Percentiles rank a stretch among this genome's conserved stretches.
These are phyloP conservation scores for Blastobotrys persicus DNA, from an alignment of 1,139 yeast genomes.

Conservation along the genomic window DNA sequence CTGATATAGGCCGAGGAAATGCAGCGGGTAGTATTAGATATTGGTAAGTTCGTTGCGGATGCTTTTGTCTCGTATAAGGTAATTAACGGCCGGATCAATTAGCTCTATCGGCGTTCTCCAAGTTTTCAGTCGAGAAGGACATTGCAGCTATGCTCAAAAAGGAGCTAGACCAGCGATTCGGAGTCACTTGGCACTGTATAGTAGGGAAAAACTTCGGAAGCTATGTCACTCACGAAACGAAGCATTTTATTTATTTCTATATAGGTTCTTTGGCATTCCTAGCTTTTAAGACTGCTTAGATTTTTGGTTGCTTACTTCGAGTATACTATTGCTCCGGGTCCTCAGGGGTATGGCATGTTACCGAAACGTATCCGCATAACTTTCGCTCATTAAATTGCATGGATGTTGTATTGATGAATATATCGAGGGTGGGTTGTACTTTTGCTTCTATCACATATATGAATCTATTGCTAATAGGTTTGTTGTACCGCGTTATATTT, in stretches of 20 bases:
- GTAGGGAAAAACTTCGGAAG: constrained; percentile 94
- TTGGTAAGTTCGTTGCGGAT: constrained; percentile 12
- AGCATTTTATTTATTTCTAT: constrained; percentile 80
- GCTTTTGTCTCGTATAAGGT: constrained; percentile 26
- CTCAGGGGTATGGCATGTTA: too few relatives aligned
- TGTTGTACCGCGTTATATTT: too few relatives aligned
- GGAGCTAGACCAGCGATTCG: constrained; percentile 63
- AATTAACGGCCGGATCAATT: constrained; percentile 35
- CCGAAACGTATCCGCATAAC: too few relatives aligned
- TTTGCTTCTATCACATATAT: too few relatives aligned
- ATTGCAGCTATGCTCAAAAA: constrained; percentile 80
- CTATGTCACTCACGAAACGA: constrained; percentile 81
- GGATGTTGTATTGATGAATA: too few relatives aligned
- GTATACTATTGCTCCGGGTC: too few relatives aligned
- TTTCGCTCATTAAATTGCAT: too few relatives aligned
- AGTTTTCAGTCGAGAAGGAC: constrained; percentile 58
- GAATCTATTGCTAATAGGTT: too few relatives aligned
- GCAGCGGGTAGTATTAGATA: constrained; percentile 25
- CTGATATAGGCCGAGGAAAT: constrained; percentile 25
- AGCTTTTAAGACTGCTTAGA: constrained; percentile 65
- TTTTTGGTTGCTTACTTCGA: not conserved
- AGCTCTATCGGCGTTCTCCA: constrained; percentile 57
- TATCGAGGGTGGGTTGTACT: not conserved
- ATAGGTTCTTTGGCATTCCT: constrained; percentile 78
- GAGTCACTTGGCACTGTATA: constrained; percentile 92